Conservation (phyloP, 2,329 filamentous ascomycete genomes). For the Coniochaeta sp. region DNA sequence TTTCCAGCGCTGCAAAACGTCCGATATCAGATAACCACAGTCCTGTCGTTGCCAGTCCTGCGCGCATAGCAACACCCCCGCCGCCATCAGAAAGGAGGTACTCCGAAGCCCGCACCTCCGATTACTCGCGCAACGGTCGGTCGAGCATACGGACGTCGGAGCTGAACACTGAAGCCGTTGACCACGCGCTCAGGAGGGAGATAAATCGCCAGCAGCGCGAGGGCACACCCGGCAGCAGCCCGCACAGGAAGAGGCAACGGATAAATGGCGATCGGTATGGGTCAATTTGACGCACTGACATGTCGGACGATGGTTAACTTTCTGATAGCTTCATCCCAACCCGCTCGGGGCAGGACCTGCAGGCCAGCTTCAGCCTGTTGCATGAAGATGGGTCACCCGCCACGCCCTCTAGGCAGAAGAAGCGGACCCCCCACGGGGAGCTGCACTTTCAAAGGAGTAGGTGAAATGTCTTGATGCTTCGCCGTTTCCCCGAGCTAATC, state of each 20-base stretch:
- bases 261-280: conserved; percentile 55
- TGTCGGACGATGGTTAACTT: conserved; percentile 14
- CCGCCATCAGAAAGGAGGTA: conserved; percentile 9
- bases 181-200: conserved; percentile 43
- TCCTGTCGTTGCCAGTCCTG: conserved; percentile 9
- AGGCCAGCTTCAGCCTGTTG: conserved; percentile 84
- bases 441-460: conserved; percentile 89
- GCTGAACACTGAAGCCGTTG: conserved; percentile 33
- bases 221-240: conserved; percentile 44
- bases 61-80: conserved; percentile 15
- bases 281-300: conserved; percentile 5
- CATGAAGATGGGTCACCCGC: conserved; percentile 91
- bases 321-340: conserved; percentile 81
- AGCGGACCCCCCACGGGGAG: conserved; percentile 79
- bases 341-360: conserved; percentile 83
- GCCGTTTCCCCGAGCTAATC: conserved; percentile 13
- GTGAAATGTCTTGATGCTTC: conserved; percentile 18
- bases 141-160: not conserved
- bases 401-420: conserved; percentile 78
- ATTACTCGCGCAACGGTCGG: conserved; percentile 3
- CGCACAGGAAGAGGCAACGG: conserved; percentile 50
- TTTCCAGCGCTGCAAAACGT: conserved; percentile 10
- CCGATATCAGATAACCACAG: conserved; percentile 12
- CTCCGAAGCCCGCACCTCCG: conserved; percentile 8
- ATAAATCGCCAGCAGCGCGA: conserved; percentile 43